Evolutionary conservation across 208 protist species (phyloP).

Genomic region (Wallacemonas sp.): DNA sequence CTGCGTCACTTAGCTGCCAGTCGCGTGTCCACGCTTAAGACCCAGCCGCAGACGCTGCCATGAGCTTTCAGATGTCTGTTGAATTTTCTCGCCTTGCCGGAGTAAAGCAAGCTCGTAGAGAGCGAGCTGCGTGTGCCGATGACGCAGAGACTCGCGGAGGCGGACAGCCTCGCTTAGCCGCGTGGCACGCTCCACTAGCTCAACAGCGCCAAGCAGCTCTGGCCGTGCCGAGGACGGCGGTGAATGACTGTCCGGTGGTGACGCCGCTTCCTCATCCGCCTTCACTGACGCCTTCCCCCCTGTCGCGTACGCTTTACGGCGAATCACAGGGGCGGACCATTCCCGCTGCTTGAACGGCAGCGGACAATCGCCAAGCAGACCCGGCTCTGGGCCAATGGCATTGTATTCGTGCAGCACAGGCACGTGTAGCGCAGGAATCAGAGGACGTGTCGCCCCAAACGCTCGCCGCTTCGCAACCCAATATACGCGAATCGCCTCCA

Average conservation of each 20-base stretch:
- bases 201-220: background rate
- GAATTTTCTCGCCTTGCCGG: slow-evolving; percentile 19
- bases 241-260: no score
- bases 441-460: slow-evolving; percentile 50
- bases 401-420: slow-evolving; percentile 64
- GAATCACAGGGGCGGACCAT: slow-evolving; percentile 54
- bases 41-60: background rate
- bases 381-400: slow-evolving; percentile 37
- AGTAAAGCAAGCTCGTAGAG: slow-evolving; percentile 62
- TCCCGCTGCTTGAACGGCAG: slow-evolving; percentile 83
- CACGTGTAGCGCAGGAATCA: slow-evolving; percentile 60
- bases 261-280: background rate
- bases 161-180: slow-evolving; percentile 43
- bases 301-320: background rate
- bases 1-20: background rate
- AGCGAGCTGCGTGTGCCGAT: slow-evolving; percentile 49
- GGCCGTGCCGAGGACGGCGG: no score
- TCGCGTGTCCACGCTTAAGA: background rate
- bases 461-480: slow-evolving; percentile 66
- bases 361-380: slow-evolving; percentile 74
- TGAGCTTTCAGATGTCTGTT: background rate
- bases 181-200: slow-evolving; percentile 15
- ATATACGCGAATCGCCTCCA: slow-evolving; percentile 66
- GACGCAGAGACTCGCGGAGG: slow-evolving; percentile 42
- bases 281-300: background rate